These are phyloP conservation scores for Medicago lupulina DNA, from an alignment of 306 rosid species.

Conservation along the genomic window DNA sequence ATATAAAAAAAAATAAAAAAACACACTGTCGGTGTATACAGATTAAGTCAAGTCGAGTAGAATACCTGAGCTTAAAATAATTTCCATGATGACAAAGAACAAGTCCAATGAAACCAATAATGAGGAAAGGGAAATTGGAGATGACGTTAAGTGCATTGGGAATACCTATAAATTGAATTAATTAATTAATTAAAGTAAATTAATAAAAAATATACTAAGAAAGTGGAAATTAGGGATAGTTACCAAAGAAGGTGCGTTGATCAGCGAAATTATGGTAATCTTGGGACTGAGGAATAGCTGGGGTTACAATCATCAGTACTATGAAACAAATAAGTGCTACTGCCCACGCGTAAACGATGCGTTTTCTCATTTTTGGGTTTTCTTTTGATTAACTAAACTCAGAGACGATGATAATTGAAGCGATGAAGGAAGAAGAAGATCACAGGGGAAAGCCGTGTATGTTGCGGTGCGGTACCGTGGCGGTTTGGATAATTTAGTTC, in stretches of 20 bases:
- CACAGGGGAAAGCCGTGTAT: no score
- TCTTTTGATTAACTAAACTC: no score
- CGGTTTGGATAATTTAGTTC: no score
- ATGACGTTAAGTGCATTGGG: constrained; percentile 82
- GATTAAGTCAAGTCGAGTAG: no score
- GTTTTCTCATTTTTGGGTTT: constrained; percentile 55
- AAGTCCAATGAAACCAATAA: constrained; percentile 75
- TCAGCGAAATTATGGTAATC: constrained; percentile 88
- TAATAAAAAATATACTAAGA: no score
- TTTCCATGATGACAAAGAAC: constrained; percentile 66
- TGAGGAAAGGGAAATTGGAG: constrained; percentile 86
- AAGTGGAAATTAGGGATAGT: background rate
- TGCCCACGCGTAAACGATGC: constrained; percentile 55
- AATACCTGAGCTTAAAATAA: constrained; percentile 74
- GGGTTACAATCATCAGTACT: constrained; percentile 77
- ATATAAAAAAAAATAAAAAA: no score
- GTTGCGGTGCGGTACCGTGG: background rate
- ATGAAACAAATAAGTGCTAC: constrained; percentile 65
- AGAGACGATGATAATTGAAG: no score
- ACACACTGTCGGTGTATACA: no score
- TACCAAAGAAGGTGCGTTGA: constrained; percentile 77
- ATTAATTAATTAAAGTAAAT: no score
- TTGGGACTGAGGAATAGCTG: constrained; percentile 81
- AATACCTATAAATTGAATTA: constrained; percentile 76
- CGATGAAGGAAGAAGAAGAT: no score